A percentile compares a stretch with the other conserved stretches of the same genome.
Evolutionary conservation across 2,329 filamentous ascomycete species (phyloP).

Genomic region (Blastomyces silverae): DNA sequence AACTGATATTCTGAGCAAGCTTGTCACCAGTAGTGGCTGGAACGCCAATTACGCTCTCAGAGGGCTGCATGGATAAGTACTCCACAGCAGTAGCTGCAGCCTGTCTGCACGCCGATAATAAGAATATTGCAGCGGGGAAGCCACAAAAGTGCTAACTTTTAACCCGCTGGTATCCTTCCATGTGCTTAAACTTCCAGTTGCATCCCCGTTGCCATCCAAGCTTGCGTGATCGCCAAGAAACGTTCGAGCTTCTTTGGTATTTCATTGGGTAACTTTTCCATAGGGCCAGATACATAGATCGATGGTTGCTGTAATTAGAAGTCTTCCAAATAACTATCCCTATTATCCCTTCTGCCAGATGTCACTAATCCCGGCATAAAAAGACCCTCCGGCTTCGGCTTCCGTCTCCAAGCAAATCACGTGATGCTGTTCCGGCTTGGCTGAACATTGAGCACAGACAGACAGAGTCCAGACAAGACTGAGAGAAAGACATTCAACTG

Average conservation of each 20-base stretch:
- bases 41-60: background rate
- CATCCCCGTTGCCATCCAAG: background rate
- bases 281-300: background rate
- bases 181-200: background rate
- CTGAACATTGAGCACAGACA: too few relatives aligned
- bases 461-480: too few relatives aligned
- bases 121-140: background rate
- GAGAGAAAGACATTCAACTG: too few relatives aligned
- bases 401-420: background rate
- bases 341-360: too few relatives aligned
- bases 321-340: too few relatives aligned
- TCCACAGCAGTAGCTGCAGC: background rate
- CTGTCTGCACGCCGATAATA: background rate
- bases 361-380: too few relatives aligned
- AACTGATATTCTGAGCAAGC: too few relatives aligned
- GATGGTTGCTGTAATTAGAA: too few relatives aligned
- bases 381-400: background rate
- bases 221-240: background rate
- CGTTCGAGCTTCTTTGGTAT: background rate
- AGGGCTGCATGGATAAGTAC: background rate
- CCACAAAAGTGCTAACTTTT: background rate
- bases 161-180: background rate
- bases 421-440: background rate
- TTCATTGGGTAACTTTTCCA: background rate
- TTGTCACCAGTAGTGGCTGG: too few relatives aligned